Base-by-base conservation (phyloP, 2,329 filamentous ascomycete species). In the Beauveria varroae region DNA sequence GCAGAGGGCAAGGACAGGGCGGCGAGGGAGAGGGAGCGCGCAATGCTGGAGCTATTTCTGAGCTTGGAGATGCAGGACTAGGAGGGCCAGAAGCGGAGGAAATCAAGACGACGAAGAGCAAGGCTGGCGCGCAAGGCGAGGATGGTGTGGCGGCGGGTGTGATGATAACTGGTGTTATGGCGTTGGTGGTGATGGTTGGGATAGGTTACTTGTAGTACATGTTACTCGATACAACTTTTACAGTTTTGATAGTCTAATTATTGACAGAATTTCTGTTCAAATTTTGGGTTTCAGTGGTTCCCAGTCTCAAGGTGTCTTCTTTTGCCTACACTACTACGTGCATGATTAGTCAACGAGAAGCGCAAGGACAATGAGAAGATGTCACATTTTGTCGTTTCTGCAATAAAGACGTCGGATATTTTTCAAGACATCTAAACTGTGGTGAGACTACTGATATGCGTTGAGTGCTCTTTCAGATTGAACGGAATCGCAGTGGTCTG, bases 41-140 rank as follows among this genome's bases (percentile, higher is more conserved):
- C 80, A 10, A 74, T 93, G 14, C 70, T 96, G 34, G 89, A 92
- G 70, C 75, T 91, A 30, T 96, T 96, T 64, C 60, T 78, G 60
- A 68, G 71, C 61, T 68, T 68, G 50, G 73, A 75, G 53, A 66
- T 69, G 43, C 67, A 63, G 16, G 69, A 67, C 65, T 74, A 74
- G 71, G 66, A 65, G 41, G 26, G 18, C 18, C 22, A 40, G 26
- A 28, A 28, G 55, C n/a, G 24, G 46, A 26, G 46, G 26, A 43
- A 41, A 24, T 14, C 49, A 28, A 34, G 41, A 20, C 49, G 40
- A n/a, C 34, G 57, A 18, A 40, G 57, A 20, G 2, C 14, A 28
- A 49, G 57, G 26, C 12, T 49, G 26, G 40, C 3, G 49, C 37
- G 26, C 4, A 60, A 26, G 26, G 47, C 12, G 18, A 52, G 24